Evolutionary conservation across 2,329 filamentous ascomycete genomes (phyloP).

Genomic region (Trichoderma atroviride): DNA sequence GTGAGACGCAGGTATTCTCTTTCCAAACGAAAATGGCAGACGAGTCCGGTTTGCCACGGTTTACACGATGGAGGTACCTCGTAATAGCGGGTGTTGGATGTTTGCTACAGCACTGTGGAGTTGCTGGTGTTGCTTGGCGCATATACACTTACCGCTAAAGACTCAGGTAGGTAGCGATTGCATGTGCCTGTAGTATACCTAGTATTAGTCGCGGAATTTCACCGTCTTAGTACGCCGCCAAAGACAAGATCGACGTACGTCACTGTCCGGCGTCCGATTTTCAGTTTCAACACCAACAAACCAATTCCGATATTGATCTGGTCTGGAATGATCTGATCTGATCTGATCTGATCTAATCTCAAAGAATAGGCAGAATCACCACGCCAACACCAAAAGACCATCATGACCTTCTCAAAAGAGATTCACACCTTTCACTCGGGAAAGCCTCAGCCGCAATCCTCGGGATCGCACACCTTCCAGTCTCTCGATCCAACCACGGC

Average conservation of each 20-base stretch:
- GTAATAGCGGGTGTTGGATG: not conserved
- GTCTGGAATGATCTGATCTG: not conserved
- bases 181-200: too few relatives aligned
- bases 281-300: not conserved
- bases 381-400: not conserved
- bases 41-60: not conserved
- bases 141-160: not conserved
- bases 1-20: not conserved
- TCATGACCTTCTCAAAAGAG: slow-evolving; percentile 43
- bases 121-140: not conserved
- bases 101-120: not conserved
- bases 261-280: not conserved
- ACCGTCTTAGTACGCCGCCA: not conserved
- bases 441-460: slow-evolving; percentile 60
- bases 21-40: not conserved
- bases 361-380: not conserved
- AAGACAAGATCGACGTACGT: slow-evolving; percentile 13
- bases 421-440: slow-evolving; percentile 76
- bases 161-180: not conserved
- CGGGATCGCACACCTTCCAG: slow-evolving; percentile 65
- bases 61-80: not conserved
- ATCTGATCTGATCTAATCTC: not conserved
- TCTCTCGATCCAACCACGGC: slow-evolving; percentile 75
- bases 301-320: not conserved
- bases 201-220: not conserved